Percentiles rank a stretch among this genome's conserved stretches.
Evolutionary conservation across 441 rosid species (phyloP).

Genomic region (Erodium chrysanthum): DNA sequence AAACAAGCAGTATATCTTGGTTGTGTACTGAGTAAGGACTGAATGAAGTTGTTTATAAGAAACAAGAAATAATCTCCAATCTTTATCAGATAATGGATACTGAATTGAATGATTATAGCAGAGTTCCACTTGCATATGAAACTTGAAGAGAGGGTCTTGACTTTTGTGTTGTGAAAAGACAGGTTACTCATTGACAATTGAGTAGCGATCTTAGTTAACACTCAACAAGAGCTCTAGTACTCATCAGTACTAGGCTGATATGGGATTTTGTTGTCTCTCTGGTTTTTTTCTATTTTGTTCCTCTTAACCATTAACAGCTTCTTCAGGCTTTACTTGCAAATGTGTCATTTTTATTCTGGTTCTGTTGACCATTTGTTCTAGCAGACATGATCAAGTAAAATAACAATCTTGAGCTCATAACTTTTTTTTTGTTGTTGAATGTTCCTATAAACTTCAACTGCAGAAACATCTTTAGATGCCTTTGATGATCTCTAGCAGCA

Average conservation of each 20-base stretch:
- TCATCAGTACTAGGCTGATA: not conserved
- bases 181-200: not conserved
- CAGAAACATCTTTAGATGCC: constrained; percentile 19
- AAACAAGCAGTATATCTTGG: constrained; percentile 11
- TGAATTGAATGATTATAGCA: not conserved
- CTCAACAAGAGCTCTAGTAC: not conserved
- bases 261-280: not conserved
- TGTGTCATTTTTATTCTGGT: not conserved
- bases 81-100: not conserved
- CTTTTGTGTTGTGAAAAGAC: not conserved
- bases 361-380: not conserved
- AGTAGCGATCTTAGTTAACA: not conserved
- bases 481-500: constrained; percentile 43
- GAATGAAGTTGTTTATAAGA: not conserved
- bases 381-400: not conserved
- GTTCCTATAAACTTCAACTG: not conserved
- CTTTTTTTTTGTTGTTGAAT: too few species aligned
- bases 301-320: not conserved
- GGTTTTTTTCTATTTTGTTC: not conserved
- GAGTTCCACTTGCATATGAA: not conserved
- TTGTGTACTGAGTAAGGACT: not conserved
- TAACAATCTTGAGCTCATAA: not conserved
- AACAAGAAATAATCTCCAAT: not conserved
- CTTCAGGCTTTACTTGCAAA: not conserved
- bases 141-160: not conserved